Conservation (phyloP, 1,139 yeast genomes). For the Oligophagozyma castellii region DNA sequence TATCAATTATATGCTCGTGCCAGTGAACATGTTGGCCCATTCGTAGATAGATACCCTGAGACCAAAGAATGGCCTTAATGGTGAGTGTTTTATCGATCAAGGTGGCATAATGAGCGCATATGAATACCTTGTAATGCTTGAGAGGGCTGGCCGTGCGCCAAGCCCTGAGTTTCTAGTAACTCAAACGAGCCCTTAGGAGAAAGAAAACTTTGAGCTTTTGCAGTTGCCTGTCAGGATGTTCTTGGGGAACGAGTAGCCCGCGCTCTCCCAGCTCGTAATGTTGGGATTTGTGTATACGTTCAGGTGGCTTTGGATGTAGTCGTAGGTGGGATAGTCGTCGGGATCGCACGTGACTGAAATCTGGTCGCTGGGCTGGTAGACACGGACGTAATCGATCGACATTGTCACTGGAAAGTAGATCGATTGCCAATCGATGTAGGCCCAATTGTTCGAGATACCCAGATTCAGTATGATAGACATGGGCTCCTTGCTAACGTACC, state of each 20-base stretch:
- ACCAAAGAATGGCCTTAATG: too few species aligned
- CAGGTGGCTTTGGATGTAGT: constrained; percentile 51
- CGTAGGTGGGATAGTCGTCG: constrained; percentile 49
- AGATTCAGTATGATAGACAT: constrained; percentile 66
- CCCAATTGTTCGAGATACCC: constrained; percentile 73
- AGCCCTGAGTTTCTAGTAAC: too few species aligned
- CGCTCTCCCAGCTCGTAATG: constrained; percentile 48
- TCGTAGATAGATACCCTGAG: too few species aligned
- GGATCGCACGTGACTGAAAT: constrained; percentile 61
- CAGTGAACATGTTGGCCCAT: too few species aligned
- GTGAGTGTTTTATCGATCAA: too few species aligned
- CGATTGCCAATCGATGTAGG: constrained; percentile 63
- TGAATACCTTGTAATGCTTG: too few species aligned
- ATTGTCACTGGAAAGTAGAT: constrained; percentile 52
- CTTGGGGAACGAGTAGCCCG: constrained; percentile 56
- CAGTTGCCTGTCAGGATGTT: constrained; percentile 34
- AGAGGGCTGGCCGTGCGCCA: too few species aligned
- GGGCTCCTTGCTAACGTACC: constrained; percentile 67
- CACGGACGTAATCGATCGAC: constrained; percentile 59
- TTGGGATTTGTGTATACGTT: constrained; percentile 51
- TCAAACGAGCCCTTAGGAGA: too few species aligned
- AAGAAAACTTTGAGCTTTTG: constrained; percentile 16
- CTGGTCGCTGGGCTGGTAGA: constrained; percentile 52
- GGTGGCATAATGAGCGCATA: too few species aligned
- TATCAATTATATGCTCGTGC: too few species aligned